Conservation (phyloP, 768 basidiomycete genomes). For the Hydnomerulius pinastri region DNA sequence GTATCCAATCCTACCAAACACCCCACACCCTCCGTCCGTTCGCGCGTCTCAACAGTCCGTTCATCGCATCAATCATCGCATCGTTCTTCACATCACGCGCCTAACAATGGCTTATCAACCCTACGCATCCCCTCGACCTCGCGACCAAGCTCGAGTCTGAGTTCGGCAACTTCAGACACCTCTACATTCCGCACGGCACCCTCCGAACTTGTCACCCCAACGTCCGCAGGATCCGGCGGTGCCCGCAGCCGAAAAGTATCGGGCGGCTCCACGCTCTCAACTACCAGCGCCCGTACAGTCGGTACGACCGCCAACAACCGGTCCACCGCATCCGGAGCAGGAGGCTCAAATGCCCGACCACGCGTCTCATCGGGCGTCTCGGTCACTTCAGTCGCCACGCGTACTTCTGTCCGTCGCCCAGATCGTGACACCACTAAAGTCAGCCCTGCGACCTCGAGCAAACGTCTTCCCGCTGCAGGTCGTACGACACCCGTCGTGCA, state of each 20-base stretch:
- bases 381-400: conserved; percentile 20
- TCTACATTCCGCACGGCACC: conserved; percentile 33
- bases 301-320: conserved; percentile 22
- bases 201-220: conserved; percentile 31
- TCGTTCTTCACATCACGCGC: conserved; percentile 13
- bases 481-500: conserved; percentile 23
- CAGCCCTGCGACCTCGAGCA: conserved; percentile 21
- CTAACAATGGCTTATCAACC: conserved; percentile 25
- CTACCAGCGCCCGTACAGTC: conserved; percentile 31
- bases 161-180: conserved; percentile 31
- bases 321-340: conserved; percentile 11
- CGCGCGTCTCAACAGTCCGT: conserved; percentile 28
- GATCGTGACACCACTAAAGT: conserved; percentile 22
- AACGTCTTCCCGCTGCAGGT: conserved; percentile 24
- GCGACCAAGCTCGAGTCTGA: conserved; percentile 30
- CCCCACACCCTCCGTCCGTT: conserved; percentile 17
- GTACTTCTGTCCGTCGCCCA: conserved; percentile 23
- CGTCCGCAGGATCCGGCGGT: conserved; percentile 23
- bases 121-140: conserved; percentile 32
- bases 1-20: conserved; percentile 15
- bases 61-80: no score
- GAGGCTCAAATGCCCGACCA: conserved; percentile 6
- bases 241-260: conserved; percentile 31
- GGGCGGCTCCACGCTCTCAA: conserved; percentile 31
- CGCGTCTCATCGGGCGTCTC: conserved; percentile 32